Percentiles rank a stretch among this genome's conserved stretches.
phyloP scores from a whole-genome alignment of 2,329 filamentous ascomycete species.

The Cylindrodendrum hubeiense region DNA sequence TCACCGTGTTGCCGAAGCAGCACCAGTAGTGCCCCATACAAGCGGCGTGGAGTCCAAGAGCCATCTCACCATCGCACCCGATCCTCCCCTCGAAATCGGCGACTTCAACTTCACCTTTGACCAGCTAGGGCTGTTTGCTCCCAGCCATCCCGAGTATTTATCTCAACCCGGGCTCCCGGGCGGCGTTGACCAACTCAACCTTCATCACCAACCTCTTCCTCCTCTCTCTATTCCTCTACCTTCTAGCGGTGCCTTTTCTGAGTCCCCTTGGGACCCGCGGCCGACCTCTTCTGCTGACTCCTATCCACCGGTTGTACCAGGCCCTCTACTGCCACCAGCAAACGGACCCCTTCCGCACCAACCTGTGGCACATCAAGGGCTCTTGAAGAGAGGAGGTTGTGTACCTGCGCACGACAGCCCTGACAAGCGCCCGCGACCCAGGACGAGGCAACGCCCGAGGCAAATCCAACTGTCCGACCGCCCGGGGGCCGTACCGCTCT shows the following conservation, averaged over 20 bases:
- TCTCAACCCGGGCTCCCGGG: conserved; percentile 42
- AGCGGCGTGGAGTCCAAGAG: conserved; percentile 39
- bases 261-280: conserved; percentile 38
- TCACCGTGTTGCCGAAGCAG: conserved; percentile 42
- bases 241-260: conserved; percentile 32
- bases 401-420: conserved; percentile 39
- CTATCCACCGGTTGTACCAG: conserved; percentile 36
- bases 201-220: background rate
- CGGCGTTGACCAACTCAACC: conserved; percentile 21
- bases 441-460: conserved; percentile 43
- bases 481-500: conserved; percentile 32
- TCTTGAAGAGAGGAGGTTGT: conserved; percentile 36
- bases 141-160: conserved; percentile 44
- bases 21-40: conserved; percentile 44
- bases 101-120: conserved; percentile 53
- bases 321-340: conserved; percentile 14
- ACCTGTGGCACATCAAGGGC: conserved; percentile 30
- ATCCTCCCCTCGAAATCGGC: conserved; percentile 46
- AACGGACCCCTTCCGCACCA: conserved; percentile 13
- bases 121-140: conserved; percentile 47
- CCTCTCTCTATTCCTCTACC: background rate
- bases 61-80: conserved; percentile 45
- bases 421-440: conserved; percentile 41
- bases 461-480: conserved; percentile 49
- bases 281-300: conserved; percentile 27